Percentiles rank a stretch among this genome's conserved stretches.
Conservation (phyloP, 140 eudicot genomes). For the Cichorium intybus region DNA sequence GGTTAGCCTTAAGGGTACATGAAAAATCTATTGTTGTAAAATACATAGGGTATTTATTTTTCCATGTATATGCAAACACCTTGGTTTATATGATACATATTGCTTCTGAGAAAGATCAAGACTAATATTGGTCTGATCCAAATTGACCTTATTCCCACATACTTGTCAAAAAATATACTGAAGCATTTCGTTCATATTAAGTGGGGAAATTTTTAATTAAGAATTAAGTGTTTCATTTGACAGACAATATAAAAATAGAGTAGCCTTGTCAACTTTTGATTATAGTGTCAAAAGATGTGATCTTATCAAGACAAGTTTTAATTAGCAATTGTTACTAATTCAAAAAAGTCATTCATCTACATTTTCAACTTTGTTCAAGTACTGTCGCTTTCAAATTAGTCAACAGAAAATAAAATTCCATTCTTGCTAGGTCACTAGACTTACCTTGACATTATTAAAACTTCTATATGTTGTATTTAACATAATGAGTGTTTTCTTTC, state of each 20-base stretch:
- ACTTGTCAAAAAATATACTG: slow-evolving; percentile 54
- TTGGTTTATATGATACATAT: slow-evolving; percentile 47
- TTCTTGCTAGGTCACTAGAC: background rate
- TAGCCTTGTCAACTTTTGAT: slow-evolving; percentile 51
- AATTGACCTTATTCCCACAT: slow-evolving; percentile 42
- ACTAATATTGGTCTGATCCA: slow-evolving; percentile 57
- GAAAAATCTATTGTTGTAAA: slow-evolving; percentile 53
- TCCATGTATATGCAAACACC: slow-evolving; percentile 66
- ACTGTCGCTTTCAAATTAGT: background rate
- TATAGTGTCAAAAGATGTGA: slow-evolving; percentile 46
- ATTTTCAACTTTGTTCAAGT: slow-evolving; percentile 67
- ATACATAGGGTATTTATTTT: slow-evolving; percentile 57
- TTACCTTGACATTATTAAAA: slow-evolving; percentile 37
- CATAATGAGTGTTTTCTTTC: slow-evolving; percentile 62
- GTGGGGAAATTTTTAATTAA: slow-evolving; percentile 39
- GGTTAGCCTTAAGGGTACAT: slow-evolving; percentile 55
- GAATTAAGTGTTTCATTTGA: slow-evolving; percentile 52
- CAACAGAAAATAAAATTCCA: background rate
- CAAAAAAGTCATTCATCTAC: slow-evolving; percentile 56
- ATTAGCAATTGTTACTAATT: slow-evolving; percentile 62
- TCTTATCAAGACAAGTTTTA: slow-evolving; percentile 53
- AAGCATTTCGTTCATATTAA: slow-evolving; percentile 48
- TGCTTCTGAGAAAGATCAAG: slow-evolving; percentile 59
- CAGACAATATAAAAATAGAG: slow-evolving; percentile 54
- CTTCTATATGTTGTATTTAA: slow-evolving; percentile 53